Evolutionary conservation across 768 basidiomycete species (phyloP), one percentile per base, ranked within the genome.

Genomic region (Coprinopsis marcescibilis): DNA sequence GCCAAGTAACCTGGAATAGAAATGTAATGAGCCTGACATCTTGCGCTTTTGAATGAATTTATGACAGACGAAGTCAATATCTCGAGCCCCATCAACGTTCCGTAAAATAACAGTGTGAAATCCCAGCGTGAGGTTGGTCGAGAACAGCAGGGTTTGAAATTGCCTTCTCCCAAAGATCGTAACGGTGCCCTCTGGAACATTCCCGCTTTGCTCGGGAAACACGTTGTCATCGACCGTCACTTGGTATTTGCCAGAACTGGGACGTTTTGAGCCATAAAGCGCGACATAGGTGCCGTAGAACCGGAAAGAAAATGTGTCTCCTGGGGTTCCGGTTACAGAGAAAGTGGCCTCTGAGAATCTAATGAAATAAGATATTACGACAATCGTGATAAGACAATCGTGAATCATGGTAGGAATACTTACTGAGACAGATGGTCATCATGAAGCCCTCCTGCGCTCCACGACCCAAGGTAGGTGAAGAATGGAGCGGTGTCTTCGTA

Each of bases 271-370:
- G 3, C 73, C 73, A 33, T 61, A 72, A 19, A 74, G 56, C 47
- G 58, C 60, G 26, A 72, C 45, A n/a, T 54, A 55, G 4, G 66
- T 66, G 3, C 71, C 72, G 38, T 69, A 68, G 58, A 70, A 73
- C 25, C 25, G 36, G 47, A 72, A 63, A 0, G 57, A 52, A 2
- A 56, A 61, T 2, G 53, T 43, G 1, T 61, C 64, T 4, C 59
- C 58, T 12, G 59, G 51, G 2, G 54, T 44, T 24, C 64, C 58
- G 15, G 67, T 70, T 6, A 56, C 50, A 3, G 58, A 58, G 39
- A 50, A 59, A 17, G 41, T 49, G 21, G 35, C 51, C 26, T 50
- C 25, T 17, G 45, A 37, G 35, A 51, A 55, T 15, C 52, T 54
- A 24, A 19, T 35, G 8, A 14, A 17, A 23, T 39, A 38, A 35